Conservation (phyloP, 257 asterid species). For the Scutellaria barbata region DNA sequence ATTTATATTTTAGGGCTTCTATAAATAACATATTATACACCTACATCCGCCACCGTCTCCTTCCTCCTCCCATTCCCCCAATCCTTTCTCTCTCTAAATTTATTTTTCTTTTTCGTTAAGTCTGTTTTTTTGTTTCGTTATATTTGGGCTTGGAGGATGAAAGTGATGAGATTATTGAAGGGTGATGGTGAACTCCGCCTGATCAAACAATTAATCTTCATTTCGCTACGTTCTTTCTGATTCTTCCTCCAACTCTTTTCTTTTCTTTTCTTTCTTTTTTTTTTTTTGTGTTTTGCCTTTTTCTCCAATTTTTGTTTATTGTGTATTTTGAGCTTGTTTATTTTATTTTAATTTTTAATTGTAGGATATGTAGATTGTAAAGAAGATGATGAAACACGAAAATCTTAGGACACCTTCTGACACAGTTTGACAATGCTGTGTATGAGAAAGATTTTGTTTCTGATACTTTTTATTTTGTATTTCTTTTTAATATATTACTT, state of each 20-base stretch:
- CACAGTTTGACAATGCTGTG: conserved; percentile 44
- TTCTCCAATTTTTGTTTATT: neutral
- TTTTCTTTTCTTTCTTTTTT: too few species aligned
- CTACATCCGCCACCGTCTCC: too few species aligned
- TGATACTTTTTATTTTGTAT: conserved; percentile 25
- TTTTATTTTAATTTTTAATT: neutral
- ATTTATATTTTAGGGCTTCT: too few species aligned
- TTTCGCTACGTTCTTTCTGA: conserved; percentile 58
- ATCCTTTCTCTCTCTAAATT: too few species aligned
- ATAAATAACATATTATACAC: too few species aligned
- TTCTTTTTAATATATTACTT: too few species aligned
- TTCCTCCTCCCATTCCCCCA: too few species aligned
- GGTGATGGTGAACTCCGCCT: conserved; percentile 43
- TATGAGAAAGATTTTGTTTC: conserved; percentile 38
- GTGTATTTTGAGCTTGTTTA: neutral
- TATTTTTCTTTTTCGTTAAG: too few species aligned
- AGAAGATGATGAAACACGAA: conserved; percentile 34
- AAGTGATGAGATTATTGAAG: conserved; percentile 39
- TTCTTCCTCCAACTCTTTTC: conserved; percentile 31
- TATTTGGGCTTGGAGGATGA: too few species aligned
- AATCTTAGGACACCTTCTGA: conserved; percentile 51
- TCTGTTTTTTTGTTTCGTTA: too few species aligned
- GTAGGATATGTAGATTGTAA: neutral
- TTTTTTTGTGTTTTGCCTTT: neutral
- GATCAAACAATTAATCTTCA: conserved; percentile 34